Conservation (phyloP, 164 flowering plant species). For the Stephania yunnanensis region DNA sequence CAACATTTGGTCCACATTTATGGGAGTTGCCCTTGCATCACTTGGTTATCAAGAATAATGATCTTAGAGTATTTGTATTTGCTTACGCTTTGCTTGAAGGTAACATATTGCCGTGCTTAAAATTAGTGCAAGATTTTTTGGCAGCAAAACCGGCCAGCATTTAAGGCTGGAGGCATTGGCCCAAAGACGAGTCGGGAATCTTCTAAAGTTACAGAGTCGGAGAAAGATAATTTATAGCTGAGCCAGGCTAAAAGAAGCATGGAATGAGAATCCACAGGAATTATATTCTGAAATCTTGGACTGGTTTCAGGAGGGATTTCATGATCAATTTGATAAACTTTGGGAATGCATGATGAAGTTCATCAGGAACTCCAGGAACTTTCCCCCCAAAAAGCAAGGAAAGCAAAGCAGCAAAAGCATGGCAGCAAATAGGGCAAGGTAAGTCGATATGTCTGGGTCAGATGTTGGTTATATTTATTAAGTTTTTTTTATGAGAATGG, state of each 20-base stretch:
- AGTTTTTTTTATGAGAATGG: no score
- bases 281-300: slow-evolving; percentile 49
- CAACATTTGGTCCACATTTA: slow-evolving; percentile 64
- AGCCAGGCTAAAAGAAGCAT: slow-evolving; percentile 43
- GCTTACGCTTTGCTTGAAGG: slow-evolving; percentile 82
- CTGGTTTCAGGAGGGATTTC: slow-evolving; percentile 69
- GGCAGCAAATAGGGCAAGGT: neutral
- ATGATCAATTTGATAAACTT: slow-evolving; percentile 39
- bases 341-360: slow-evolving; percentile 76
- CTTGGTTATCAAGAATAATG: slow-evolving; percentile 36
- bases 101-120: slow-evolving; percentile 73
- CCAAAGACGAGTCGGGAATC: slow-evolving; percentile 68
- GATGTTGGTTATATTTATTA: neutral
- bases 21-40: slow-evolving; percentile 74
- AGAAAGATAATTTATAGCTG: slow-evolving; percentile 46
- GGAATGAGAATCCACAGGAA: slow-evolving; percentile 57
- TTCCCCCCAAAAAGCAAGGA: slow-evolving; percentile 35
- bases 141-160: slow-evolving; percentile 51
- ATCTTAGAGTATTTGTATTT: slow-evolving; percentile 49
- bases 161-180: slow-evolving; percentile 60
- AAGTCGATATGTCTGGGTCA: neutral
- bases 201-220: slow-evolving; percentile 37
- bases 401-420: slow-evolving; percentile 13
- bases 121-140: slow-evolving; percentile 35
- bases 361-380: slow-evolving; percentile 40